These are phyloP conservation scores for Stagonosporopsis rhizophila DNA, from an alignment of 2,329 filamentous ascomycete species.

Conservation along the genomic window DNA sequence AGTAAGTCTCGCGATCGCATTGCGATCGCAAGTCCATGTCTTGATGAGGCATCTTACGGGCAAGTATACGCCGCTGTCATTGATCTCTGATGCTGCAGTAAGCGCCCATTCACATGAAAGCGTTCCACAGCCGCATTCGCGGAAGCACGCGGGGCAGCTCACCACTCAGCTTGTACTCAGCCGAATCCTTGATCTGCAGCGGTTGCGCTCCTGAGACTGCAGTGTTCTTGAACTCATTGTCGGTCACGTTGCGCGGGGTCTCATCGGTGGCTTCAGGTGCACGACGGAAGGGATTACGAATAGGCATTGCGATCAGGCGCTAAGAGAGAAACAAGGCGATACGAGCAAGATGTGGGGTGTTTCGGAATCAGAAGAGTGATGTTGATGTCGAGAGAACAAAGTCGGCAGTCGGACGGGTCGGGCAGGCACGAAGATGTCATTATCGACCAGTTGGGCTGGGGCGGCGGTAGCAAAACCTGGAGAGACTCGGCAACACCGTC, in stretches of 20 bases:
- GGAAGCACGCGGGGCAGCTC: constrained; percentile 30
- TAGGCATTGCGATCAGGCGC: constrained; percentile 44
- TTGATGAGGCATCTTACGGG: constrained; percentile 66
- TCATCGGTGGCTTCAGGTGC: constrained; percentile 46
- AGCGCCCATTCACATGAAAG: constrained; percentile 30
- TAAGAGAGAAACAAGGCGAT: constrained; percentile 24
- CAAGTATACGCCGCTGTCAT: constrained; percentile 92
- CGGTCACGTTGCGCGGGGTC: constrained; percentile 40
- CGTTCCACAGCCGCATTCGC: background rate
- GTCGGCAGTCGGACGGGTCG: constrained; percentile 13
- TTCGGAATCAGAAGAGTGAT: constrained; percentile 26
- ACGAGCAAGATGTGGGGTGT: constrained; percentile 25
- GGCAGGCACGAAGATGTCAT: constrained; percentile 20
- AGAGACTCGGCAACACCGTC: constrained; percentile 15
- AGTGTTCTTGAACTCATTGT: constrained; percentile 43
- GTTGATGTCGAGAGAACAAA: constrained; percentile 22
- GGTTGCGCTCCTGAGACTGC: constrained; percentile 49
- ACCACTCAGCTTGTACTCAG: constrained; percentile 63
- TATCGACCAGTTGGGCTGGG: constrained; percentile 15
- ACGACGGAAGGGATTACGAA: constrained; percentile 52
- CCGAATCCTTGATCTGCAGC: constrained; percentile 54
- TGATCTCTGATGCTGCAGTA: constrained; percentile 72
- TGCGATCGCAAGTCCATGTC: constrained; percentile 1
- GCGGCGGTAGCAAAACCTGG: constrained; percentile 8
- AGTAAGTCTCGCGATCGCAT: constrained; percentile 1